Base-by-base conservation (phyloP, 768 basidiomycete species). In the Pleurotus tuoliensis region DNA sequence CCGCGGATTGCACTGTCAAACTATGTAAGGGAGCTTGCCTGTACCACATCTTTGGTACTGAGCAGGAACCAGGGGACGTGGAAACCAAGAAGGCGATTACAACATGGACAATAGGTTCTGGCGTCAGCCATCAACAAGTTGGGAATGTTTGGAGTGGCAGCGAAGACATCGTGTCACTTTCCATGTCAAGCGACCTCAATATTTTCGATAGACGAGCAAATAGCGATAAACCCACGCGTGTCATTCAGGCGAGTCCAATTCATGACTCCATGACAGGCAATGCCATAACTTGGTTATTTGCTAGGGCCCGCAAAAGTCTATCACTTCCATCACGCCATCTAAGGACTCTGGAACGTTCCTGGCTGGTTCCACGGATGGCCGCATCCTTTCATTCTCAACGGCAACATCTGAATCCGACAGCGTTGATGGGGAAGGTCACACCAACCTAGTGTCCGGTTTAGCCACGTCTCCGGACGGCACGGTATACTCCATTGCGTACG, bases 1-100 rank as follows among this genome's bases (percentile, higher is more conserved):
- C 92, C 1, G 89, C 88, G 13, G 94, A 98, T 66, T 82, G 88
- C 57, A 88, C 89, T 2, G 92, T 95, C 52, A 92, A 91, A 64
- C 71, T 96, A 3, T 98, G 94, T 92, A 66, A 62, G 84, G 41
- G 51, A 22, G 15, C 0, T 18, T 54, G 4, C 18, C 49, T 34
- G 30, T 34, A 3, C 30, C 30, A 11, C 11, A 9, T 34, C 5
- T 51, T 34, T 55, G 12, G 5, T 34, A 0, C 3, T 13, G 6
- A 15, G 5, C 38, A 53, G n/a, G 20, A 16, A 49, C 18, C 39
- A 94, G 92, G 93, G 94, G 93, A 97, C 62, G 83, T 87, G 0
- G 82, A 87, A 63, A 78, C 85, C 0, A 78, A 79, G 58, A 90
- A 92, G 66, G 78, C 81, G 6, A 72, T 79, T 18, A 82, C 77